Evolutionary conservation across 2,329 filamentous ascomycete genomes (phyloP).

Genomic region (Fusarium pseudonygamai): DNA sequence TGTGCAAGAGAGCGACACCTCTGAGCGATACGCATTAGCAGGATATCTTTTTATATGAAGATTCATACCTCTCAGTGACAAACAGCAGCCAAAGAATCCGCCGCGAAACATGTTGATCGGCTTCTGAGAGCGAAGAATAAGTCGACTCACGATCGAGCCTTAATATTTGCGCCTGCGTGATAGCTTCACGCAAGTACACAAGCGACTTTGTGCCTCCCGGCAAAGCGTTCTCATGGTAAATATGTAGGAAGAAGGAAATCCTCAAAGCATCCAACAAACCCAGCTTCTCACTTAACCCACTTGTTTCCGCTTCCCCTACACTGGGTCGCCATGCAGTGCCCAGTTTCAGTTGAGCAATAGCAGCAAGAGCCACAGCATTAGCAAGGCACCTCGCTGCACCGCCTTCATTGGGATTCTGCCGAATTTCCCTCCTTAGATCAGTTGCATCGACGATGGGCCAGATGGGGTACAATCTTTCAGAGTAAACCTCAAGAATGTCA

Average conservation of each 20-base stretch:
- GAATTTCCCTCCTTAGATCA: constrained; percentile 51
- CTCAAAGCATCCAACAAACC: constrained; percentile 54
- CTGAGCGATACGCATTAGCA: constrained; percentile 39
- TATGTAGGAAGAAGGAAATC: constrained; percentile 61
- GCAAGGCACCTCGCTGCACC: constrained; percentile 53
- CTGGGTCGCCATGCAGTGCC: constrained; percentile 43
- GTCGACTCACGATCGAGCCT: constrained; percentile 56
- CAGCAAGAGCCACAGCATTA: constrained; percentile 57
- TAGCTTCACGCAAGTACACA: constrained; percentile 59
- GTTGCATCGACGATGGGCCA: constrained; percentile 61
- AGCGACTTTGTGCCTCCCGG: constrained; percentile 58
- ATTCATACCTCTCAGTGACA: constrained; percentile 53
- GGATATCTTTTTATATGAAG: neutral
- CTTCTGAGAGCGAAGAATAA: constrained; percentile 47
- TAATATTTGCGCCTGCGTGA: constrained; percentile 62
- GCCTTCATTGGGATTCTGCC: constrained; percentile 43
- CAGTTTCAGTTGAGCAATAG: constrained; percentile 59
- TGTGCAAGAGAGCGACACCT: constrained; percentile 61
- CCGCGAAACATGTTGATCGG: constrained; percentile 56
- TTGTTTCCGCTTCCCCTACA: constrained; percentile 42
- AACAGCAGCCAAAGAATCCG: constrained; percentile 60
- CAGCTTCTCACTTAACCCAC: constrained; percentile 42
- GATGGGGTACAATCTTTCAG: constrained; percentile 60
- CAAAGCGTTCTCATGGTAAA: constrained; percentile 60
- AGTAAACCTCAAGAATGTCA: constrained; percentile 54